phyloP scores from a whole-genome alignment of 129 eudicot species.

The Lactuca saligna region DNA sequence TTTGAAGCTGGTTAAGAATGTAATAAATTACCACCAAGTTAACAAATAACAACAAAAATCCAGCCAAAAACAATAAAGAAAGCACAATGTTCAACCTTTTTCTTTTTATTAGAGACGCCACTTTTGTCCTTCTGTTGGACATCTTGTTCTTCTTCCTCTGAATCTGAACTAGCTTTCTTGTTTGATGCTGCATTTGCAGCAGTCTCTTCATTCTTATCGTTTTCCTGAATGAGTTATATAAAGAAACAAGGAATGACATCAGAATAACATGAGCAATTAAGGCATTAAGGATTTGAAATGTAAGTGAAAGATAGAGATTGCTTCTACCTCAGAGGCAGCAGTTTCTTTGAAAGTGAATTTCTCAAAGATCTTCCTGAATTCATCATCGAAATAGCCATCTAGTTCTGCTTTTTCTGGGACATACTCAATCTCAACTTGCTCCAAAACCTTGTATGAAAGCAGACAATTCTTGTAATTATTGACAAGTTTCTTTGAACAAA shows the following conservation, averaged over 20 bases:
- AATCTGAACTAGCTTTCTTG: slow-evolving; percentile 84
- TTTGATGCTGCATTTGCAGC: slow-evolving; percentile 51
- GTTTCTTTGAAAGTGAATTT: slow-evolving; percentile 63
- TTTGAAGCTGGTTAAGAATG: slow-evolving; percentile 67
- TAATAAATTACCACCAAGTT: slow-evolving; percentile 8
- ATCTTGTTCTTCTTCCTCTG: slow-evolving; percentile 92
- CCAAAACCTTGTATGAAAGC: slow-evolving; percentile 40
- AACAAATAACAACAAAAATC: not conserved
- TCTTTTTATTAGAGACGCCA: slow-evolving; percentile 88
- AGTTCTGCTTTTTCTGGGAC: slow-evolving; percentile 77
- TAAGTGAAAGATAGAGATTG: not conserved
- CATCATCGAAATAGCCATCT: slow-evolving; percentile 72
- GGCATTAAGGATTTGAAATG: not conserved
- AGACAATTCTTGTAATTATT: not conserved
- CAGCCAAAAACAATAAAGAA: not conserved
- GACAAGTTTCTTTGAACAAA: not conserved
- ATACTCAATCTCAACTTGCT: slow-evolving; percentile 78
- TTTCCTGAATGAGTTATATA: slow-evolving; percentile 44
- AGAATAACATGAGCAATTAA: slow-evolving; percentile 4
- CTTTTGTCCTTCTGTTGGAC: slow-evolving; percentile 72
- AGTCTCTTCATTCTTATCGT: slow-evolving; percentile 62
- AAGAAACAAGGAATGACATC: not conserved
- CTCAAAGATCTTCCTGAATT: slow-evolving; percentile 82
- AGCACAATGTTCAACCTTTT: slow-evolving; percentile 56
- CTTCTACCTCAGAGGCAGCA: slow-evolving; percentile 61